phyloP scores from a whole-genome alignment of 371 early-diverging fungal genomes.

The Dentiscutata heterogama region DNA sequence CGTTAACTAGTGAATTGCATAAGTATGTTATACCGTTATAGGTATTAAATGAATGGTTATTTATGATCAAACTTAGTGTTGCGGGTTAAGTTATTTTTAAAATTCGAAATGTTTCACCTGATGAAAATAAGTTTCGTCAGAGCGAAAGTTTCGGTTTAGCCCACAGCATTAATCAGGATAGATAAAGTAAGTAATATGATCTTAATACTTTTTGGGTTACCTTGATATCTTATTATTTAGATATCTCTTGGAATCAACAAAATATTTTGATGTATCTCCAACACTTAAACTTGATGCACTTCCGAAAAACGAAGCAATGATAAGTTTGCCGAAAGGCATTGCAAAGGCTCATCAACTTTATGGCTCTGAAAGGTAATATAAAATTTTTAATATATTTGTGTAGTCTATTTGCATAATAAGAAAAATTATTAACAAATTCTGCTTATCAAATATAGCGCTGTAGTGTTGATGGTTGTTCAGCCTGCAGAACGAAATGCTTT shows the following conservation, averaged over 20 bases:
- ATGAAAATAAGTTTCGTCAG: too few relatives aligned
- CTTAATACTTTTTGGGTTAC: too few relatives aligned
- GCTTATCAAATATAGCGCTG: slow-evolving; percentile 65
- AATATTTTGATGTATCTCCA: slow-evolving; percentile 57
- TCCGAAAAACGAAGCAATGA: slow-evolving; percentile 78
- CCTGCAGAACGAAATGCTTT: slow-evolving; percentile 94
- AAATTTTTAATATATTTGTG: neutral
- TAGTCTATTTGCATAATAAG: neutral
- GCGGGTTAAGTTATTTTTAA: too few relatives aligned
- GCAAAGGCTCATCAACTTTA: slow-evolving; percentile 87
- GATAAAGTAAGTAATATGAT: too few relatives aligned
- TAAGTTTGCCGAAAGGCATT: slow-evolving; percentile 80
- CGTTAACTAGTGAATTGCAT: slow-evolving; percentile 82
- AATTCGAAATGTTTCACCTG: too few relatives aligned
- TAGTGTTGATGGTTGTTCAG: slow-evolving; percentile 91
- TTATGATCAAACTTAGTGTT: neutral
- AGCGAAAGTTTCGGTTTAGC: too few relatives aligned
- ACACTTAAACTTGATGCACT: slow-evolving; percentile 63
- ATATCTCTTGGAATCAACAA: slow-evolving; percentile 65
- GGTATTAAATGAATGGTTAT: neutral
- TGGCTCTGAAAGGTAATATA: slow-evolving; percentile 71
- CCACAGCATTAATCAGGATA: too few relatives aligned
- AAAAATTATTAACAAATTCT: neutral
- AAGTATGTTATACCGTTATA: slow-evolving; percentile 57
- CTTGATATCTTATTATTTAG: slow-evolving; percentile 49